These are phyloP conservation scores for Fusarium stilboides DNA, from an alignment of 2,329 filamentous ascomycete genomes.

Conservation along the genomic window DNA sequence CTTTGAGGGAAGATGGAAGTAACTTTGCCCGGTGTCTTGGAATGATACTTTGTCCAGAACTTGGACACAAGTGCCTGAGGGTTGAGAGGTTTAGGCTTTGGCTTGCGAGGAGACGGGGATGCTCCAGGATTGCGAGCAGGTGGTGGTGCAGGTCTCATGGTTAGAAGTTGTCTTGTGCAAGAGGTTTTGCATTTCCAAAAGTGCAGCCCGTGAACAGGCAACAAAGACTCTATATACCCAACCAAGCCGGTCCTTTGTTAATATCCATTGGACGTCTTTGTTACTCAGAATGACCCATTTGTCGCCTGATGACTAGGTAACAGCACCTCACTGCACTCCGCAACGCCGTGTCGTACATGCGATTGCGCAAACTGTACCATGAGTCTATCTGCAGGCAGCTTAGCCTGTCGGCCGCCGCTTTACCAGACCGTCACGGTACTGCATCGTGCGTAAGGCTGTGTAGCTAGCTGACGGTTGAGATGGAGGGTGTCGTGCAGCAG, in stretches of 20 bases:
- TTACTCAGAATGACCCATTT: slow-evolving; percentile 16
- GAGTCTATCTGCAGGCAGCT: slow-evolving; percentile 14
- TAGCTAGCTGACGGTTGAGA: slow-evolving; percentile 9
- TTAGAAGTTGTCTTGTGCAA: not conserved
- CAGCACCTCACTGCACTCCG: not conserved
- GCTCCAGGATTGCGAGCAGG: slow-evolving; percentile 4
- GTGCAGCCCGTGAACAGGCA: slow-evolving; percentile 3
- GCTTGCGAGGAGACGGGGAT: slow-evolving; percentile 18
- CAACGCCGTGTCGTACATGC: slow-evolving; percentile 32
- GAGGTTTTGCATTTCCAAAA: not conserved
- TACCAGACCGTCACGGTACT: slow-evolving; percentile 14
- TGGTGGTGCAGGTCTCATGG: slow-evolving; percentile 34
- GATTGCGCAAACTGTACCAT: slow-evolving; percentile 23
- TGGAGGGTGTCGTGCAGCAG: slow-evolving; percentile 34
- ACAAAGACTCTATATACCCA: slow-evolving; percentile 31
- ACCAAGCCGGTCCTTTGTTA: slow-evolving; percentile 5
- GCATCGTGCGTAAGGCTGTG: slow-evolving; percentile 32
- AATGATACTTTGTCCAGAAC: slow-evolving; percentile 61
- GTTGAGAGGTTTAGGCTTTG: slow-evolving; percentile 44
- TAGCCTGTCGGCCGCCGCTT: slow-evolving; percentile 32
- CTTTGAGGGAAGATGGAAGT: slow-evolving; percentile 62
- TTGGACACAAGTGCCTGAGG: slow-evolving; percentile 60
- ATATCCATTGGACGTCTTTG: slow-evolving; percentile 19
- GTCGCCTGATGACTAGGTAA: slow-evolving; percentile 29
- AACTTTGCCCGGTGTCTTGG: slow-evolving; percentile 59